Evolutionary conservation across 495 filamentous ascomycete genomes (phyloP).

Genomic region (Cenococcum geophilum): DNA sequence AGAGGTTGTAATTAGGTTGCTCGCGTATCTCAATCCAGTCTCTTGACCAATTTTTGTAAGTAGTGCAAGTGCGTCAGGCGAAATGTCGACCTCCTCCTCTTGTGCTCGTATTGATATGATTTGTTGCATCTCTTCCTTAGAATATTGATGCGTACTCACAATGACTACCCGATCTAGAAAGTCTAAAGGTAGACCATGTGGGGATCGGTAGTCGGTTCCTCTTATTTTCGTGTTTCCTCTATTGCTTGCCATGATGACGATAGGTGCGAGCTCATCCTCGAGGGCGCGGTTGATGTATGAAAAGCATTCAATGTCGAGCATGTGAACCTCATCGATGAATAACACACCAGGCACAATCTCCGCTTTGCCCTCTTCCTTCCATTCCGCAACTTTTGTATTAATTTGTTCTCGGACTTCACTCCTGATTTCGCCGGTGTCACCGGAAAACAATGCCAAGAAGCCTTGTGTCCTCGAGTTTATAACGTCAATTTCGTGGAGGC

Average conservation of each 20-base stretch:
- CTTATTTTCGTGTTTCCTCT: slow-evolving; percentile 85
- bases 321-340: slow-evolving; percentile 99
- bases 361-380: slow-evolving; percentile 98
- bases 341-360: slow-evolving; percentile 95
- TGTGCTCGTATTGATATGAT: slow-evolving; percentile 86
- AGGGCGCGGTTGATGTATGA: slow-evolving; percentile 96
- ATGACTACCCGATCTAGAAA: slow-evolving; percentile 96
- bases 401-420: slow-evolving; percentile 98
- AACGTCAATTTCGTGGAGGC: slow-evolving; percentile 96
- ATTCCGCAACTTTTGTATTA: slow-evolving; percentile 95
- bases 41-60: slow-evolving; percentile 94
- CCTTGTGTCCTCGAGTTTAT: slow-evolving; percentile 98
- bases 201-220: slow-evolving; percentile 84
- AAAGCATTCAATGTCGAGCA: slow-evolving; percentile 99
- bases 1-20: slow-evolving; percentile 92
- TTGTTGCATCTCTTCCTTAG: slow-evolving; percentile 74
- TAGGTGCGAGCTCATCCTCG: slow-evolving; percentile 86
- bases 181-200: slow-evolving; percentile 90
- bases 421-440: slow-evolving; percentile 95
- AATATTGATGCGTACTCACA: slow-evolving; percentile 90
- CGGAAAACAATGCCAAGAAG: slow-evolving; percentile 91
- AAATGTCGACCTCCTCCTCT: slow-evolving; percentile 91
- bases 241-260: slow-evolving; percentile 99
- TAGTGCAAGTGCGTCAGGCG: slow-evolving; percentile 79
- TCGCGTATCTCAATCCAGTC: slow-evolving; percentile 84